Evolutionary conservation across 73 alveolate species (phyloP), one percentile per base, ranked within the genome.

Genomic region (Loxodes magnus): DNA sequence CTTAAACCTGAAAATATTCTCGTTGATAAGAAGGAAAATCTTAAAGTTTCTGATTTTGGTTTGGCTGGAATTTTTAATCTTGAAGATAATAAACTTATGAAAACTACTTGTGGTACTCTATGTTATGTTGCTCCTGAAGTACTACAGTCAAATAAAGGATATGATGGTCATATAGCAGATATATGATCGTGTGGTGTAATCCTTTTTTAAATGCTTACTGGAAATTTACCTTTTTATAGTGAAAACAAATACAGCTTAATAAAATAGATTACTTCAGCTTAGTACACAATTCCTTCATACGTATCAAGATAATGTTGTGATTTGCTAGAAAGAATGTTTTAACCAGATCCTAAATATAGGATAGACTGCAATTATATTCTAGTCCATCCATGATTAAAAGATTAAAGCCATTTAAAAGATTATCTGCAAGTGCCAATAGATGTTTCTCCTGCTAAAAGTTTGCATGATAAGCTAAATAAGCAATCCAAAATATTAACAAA

Each of bases 91-190:
- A 31, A n/a, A 9, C n/a, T 31, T 9, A 31, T 31, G 41, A 9
- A 31, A 9, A 31, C 41, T 9, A 31, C 41, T 31, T 31, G 41
- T 31, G 41, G 41, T 10, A 31, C 41, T 31, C 12, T 31, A n/a
- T 9, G n/a, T 31, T 31, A 31, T 10, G 12, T 31, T 31, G 41
- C 41, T 10, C 41, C 41, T 31, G 41, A 31, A 31, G 41, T 31
- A 31, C n/a, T 31, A 9, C n/a, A n/a, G n/a, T 9, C 12, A 9
- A 31, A 31, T 31, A 9, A 31, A 31, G 41, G 41, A 9, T 31
- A 31, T 31, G 41, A 31, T 31, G 41, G 41, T 31, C 41, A 31
- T 31, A n/a, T 31, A 31, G 41, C 41, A 31, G 41, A 31, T 31
- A 31, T 31, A 31, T 31, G 41, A n/a, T 31, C 41, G 12, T 31